Conservation (phyloP, 345 rosid genomes). For the Euclidium syriacum region DNA sequence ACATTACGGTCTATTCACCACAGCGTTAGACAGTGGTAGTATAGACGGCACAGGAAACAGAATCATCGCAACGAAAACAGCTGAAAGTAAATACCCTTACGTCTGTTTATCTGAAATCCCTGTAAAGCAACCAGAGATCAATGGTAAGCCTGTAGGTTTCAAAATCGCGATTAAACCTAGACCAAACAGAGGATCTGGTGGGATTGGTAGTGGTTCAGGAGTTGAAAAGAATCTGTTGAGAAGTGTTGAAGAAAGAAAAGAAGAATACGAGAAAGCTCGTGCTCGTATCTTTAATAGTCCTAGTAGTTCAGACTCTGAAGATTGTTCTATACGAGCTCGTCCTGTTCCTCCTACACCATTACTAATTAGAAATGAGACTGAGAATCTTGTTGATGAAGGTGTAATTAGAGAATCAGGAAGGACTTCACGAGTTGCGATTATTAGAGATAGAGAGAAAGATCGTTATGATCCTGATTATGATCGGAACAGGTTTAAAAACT, state of each 20-base stretch:
- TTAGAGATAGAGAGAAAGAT: conserved; percentile 92
- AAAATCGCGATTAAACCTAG: conserved; percentile 70
- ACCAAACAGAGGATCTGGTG: conserved; percentile 46
- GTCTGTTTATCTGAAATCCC: conserved; percentile 77
- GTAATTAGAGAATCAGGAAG: conserved; percentile 40
- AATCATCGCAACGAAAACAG: conserved; percentile 59
- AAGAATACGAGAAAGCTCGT: conserved; percentile 87
- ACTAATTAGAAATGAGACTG: conserved; percentile 46
- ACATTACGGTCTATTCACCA: conserved; percentile 82
- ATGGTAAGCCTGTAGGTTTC: conserved; percentile 49
- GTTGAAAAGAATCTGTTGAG: conserved; percentile 45
- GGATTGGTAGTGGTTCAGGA: conserved; percentile 48
- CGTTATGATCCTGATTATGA: conserved; percentile 95
- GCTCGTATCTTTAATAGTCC: conserved; percentile 86
- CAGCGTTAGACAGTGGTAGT: conserved; percentile 61
- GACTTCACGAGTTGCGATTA: conserved; percentile 81
- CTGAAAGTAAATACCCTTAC: conserved; percentile 60
- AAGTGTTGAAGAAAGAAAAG: conserved; percentile 92
- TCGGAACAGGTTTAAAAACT: conserved; percentile 42
- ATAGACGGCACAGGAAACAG: conserved; percentile 62
- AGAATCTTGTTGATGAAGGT: conserved; percentile 40
- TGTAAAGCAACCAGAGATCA: conserved; percentile 56
- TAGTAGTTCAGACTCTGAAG: conserved; percentile 53
- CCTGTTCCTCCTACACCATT: conserved; percentile 19
- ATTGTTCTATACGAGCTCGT: conserved; percentile 36